A percentile compares a stretch with the other conserved stretches of the same genome.
Conservation (phyloP, 495 filamentous ascomycete species). For the Aspergillus wentii region DNA sequence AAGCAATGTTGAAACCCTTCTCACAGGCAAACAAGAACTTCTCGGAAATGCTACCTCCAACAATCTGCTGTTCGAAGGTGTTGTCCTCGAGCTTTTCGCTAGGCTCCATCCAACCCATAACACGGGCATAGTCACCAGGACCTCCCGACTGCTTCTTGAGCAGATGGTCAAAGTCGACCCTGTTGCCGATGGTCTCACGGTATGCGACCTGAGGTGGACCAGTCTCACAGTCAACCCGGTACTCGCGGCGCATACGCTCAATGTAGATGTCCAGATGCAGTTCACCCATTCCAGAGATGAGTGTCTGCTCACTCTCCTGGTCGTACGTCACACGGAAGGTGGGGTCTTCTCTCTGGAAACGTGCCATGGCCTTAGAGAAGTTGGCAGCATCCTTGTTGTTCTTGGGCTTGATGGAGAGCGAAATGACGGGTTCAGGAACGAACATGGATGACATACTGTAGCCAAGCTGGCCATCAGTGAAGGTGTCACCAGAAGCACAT, state of each 20-base stretch:
- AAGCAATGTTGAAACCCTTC: slow-evolving; percentile 86
- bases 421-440: slow-evolving; percentile 97
- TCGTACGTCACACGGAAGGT: slow-evolving; percentile 96
- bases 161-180: slow-evolving; percentile 81
- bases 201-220: slow-evolving; percentile 97
- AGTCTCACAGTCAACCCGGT: slow-evolving; percentile 91
- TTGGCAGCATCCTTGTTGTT: slow-evolving; percentile 86
- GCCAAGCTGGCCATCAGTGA: slow-evolving; percentile 89
- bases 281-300: slow-evolving; percentile 99
- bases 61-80: slow-evolving; percentile 78
- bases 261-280: slow-evolving; percentile 96
- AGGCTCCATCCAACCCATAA: slow-evolving; percentile 90
- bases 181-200: slow-evolving; percentile 82
- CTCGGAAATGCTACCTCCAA: slow-evolving; percentile 88
- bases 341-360: slow-evolving; percentile 97
- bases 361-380: slow-evolving; percentile 98
- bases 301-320: slow-evolving; percentile 84
- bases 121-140: slow-evolving; percentile 92
- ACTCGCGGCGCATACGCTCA: slow-evolving; percentile 96
- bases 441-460: slow-evolving; percentile 99
- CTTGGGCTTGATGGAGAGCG: slow-evolving; percentile 95
- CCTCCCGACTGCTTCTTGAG: slow-evolving; percentile 97
- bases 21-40: slow-evolving; percentile 96
- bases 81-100: slow-evolving; percentile 67
- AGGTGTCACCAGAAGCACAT: slow-evolving; percentile 96